phyloP scores from a whole-genome alignment of 1,284 basidiomycete genomes.

The Heterobasidion occidentale region DNA sequence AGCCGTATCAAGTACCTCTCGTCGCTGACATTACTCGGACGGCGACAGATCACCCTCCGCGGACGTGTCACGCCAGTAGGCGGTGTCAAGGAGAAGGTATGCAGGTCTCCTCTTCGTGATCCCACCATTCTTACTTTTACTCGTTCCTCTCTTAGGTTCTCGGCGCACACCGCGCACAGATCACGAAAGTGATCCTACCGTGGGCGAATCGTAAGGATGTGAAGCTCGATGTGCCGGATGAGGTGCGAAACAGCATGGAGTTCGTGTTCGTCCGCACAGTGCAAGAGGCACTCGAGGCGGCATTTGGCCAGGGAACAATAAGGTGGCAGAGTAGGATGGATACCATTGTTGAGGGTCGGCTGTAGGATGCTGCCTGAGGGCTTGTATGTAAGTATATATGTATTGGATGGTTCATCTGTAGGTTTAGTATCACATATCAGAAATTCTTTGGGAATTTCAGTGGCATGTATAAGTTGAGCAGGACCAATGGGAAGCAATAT shows the following conservation, averaged over 20 bases:
- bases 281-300: conserved; percentile 73
- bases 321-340: conserved; percentile 44
- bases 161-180: conserved; percentile 77
- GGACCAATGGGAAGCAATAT: no score
- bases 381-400: no score
- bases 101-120: not conserved
- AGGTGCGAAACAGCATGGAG: conserved; percentile 66
- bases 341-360: conserved; percentile 43
- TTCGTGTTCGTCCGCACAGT: conserved; percentile 77
- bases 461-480: no score
- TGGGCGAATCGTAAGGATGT: conserved; percentile 81
- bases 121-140: not conserved
- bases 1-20: no score
- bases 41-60: conserved; percentile 59
- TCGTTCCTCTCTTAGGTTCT: conserved; percentile 37
- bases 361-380: conserved; percentile 21
- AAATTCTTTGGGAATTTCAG: no score
- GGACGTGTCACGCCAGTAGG: conserved; percentile 78
- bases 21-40: no score
- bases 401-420: no score
- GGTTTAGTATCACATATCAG: no score
- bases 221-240: conserved; percentile 71
- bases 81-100: conserved; percentile 73
- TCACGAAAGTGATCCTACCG: conserved; percentile 77
- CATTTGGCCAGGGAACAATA: conserved; percentile 61